These are phyloP conservation scores for Ophiostoma sp. DNA, from an alignment of 2,329 filamentous ascomycete genomes.

Conservation along the genomic window DNA sequence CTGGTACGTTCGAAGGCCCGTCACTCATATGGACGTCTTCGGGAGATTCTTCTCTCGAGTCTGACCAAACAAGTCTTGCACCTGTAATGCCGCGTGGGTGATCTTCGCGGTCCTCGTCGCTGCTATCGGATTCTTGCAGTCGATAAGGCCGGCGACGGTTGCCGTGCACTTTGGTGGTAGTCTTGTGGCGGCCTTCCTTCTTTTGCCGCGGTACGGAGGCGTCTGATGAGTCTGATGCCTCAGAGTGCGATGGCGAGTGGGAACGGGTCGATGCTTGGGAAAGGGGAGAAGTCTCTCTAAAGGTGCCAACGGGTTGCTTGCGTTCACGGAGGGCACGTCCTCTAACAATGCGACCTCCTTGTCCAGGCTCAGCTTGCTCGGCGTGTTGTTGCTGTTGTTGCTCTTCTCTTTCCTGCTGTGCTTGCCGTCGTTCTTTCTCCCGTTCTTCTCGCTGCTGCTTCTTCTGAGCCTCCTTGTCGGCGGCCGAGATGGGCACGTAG, in stretches of 20 bases:
- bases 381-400: too few species aligned
- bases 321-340: neutral
- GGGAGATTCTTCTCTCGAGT: neutral
- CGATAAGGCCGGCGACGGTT: neutral
- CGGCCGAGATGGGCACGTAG: slow-evolving; percentile 38
- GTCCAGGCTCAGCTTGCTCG: neutral
- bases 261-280: neutral
- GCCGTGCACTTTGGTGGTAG: neutral
- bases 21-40: neutral
- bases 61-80: neutral
- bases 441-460: neutral
- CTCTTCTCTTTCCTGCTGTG: neutral
- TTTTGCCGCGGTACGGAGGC: neutral
- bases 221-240: neutral
- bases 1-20: neutral
- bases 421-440: neutral
- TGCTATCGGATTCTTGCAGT: neutral
- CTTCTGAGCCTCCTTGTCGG: neutral
- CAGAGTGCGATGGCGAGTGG: neutral
- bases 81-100: neutral
- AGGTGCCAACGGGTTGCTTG: neutral
- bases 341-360: neutral
- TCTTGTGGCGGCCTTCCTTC: neutral
- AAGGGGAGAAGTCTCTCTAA: neutral
- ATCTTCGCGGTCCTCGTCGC: neutral